Percentiles rank a stretch among this genome's conserved stretches.
These are phyloP conservation scores for Debaryomyces tyrocola DNA, from an alignment of 805 yeast species.

Conservation along the genomic window DNA sequence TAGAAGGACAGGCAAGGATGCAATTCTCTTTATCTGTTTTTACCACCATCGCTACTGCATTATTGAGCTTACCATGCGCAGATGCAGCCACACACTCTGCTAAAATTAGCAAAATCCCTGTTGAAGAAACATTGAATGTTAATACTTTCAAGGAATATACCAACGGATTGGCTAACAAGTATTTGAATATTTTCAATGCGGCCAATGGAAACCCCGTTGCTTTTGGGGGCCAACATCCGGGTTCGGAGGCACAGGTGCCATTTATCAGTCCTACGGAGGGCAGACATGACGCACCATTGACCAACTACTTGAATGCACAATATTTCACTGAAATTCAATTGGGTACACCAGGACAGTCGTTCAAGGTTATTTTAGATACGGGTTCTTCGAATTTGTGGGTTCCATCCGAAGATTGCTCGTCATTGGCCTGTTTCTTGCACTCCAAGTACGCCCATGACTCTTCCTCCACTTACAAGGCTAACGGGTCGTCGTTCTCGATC, in stretches of 20 bases:
- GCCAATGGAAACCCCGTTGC: slow-evolving; percentile 24
- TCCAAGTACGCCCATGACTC: slow-evolving; percentile 81
- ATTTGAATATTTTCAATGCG: slow-evolving; percentile 48
- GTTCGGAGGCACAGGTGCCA: slow-evolving; percentile 40
- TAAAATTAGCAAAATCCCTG: slow-evolving; percentile 58
- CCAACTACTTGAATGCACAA: slow-evolving; percentile 94
- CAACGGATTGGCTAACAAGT: slow-evolving; percentile 60
- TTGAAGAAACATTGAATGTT: slow-evolving; percentile 56
- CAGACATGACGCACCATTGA: slow-evolving; percentile 77
- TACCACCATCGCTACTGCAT: slow-evolving; percentile 43
- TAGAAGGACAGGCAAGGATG: slow-evolving; percentile 15
- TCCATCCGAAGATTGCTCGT: slow-evolving; percentile 84
- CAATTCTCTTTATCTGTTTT: slow-evolving; percentile 37
- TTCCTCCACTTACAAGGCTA: slow-evolving; percentile 81
- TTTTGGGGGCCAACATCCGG: slow-evolving; percentile 13
- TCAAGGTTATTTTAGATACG: slow-evolving; percentile 93
- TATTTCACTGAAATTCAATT: slow-evolving; percentile 87
- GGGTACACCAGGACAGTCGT: slow-evolving; percentile 92
- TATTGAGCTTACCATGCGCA: slow-evolving; percentile 34
- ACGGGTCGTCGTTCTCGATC: slow-evolving; percentile 84
- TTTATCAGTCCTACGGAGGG: slow-evolving; percentile 27
- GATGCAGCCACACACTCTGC: slow-evolving; percentile 56
- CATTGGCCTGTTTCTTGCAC: slow-evolving; percentile 95
- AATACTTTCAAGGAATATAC: slow-evolving; percentile 53
- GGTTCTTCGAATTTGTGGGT: slow-evolving; percentile 98